Evolutionary conservation across 2,329 filamentous ascomycete genomes (phyloP).

Genomic region (Chrysoporthe austroafricana): DNA sequence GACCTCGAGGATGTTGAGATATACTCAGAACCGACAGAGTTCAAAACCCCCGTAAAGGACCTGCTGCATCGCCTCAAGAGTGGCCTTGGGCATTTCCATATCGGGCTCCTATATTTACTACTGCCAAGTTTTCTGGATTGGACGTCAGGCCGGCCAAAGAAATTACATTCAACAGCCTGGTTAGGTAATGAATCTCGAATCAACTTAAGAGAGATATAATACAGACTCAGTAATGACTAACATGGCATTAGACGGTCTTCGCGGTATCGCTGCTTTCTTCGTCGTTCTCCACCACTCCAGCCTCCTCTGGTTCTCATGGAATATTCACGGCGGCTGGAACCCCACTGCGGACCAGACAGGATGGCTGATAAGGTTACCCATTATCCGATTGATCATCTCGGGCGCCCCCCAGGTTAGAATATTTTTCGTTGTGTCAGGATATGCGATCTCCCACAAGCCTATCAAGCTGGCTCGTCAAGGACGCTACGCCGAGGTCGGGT

Average conservation of each 20-base stretch:
- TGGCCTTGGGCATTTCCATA: not conserved
- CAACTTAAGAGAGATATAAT: not conserved
- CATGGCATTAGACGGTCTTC: constrained; percentile 30
- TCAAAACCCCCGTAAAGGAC: not conserved
- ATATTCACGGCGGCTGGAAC: constrained; percentile 26
- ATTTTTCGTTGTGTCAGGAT: constrained; percentile 47
- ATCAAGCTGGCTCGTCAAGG: constrained; percentile 36
- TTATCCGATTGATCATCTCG: constrained; percentile 37
- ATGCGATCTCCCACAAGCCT: constrained; percentile 43
- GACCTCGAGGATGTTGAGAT: not conserved
- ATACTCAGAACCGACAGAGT: not conserved
- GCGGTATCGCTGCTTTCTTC: constrained; percentile 32
- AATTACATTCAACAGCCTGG: constrained; percentile 27
- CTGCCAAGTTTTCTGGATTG: constrained; percentile 25
- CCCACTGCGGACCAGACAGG: constrained; percentile 18
- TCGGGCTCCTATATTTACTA: not conserved
- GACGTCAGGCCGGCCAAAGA: constrained; percentile 12
- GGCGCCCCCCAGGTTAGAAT: constrained; percentile 39
- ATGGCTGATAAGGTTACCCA: constrained; percentile 35
- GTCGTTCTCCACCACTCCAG: constrained; percentile 32
- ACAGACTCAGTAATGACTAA: not conserved
- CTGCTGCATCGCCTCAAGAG: not conserved
- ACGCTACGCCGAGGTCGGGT: constrained; percentile 31
- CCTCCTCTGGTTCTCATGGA: constrained; percentile 26
- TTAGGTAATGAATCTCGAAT: constrained; percentile 14